These are phyloP conservation scores for Talaromyces marneffei DNA, from an alignment of 2,329 filamentous ascomycete genomes.

Conservation along the genomic window DNA sequence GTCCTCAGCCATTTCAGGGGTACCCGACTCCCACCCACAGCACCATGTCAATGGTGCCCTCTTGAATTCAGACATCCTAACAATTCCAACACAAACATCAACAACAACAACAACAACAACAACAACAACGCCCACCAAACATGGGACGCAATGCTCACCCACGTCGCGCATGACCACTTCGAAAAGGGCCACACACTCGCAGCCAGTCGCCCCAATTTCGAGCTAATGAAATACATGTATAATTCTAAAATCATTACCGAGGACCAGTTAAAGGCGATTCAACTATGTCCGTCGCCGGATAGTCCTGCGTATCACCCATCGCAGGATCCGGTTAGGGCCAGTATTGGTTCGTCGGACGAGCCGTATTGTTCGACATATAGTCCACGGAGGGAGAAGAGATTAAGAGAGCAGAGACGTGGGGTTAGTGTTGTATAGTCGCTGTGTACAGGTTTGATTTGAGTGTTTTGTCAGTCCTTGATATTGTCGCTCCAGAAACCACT, in stretches of 20 bases:
- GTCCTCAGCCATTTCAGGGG: constrained; percentile 42
- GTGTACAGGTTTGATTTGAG: not conserved
- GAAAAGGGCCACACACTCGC: constrained; percentile 37
- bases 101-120: not conserved
- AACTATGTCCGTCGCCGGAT: constrained; percentile 34
- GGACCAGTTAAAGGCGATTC: constrained; percentile 40
- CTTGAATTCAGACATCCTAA: constrained; percentile 18
- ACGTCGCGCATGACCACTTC: constrained; percentile 38
- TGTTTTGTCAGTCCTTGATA: not conserved
- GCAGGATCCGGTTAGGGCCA: constrained; percentile 31
- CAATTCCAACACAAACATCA: not conserved
- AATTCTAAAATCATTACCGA: constrained; percentile 37
- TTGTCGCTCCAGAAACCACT: not conserved
- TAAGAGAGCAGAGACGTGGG: constrained; percentile 30
- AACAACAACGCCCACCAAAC: constrained; percentile 22
- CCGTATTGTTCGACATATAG: constrained; percentile 37
- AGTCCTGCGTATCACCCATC: constrained; percentile 34
- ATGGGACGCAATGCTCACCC: constrained; percentile 40
- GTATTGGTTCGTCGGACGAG: constrained; percentile 36
- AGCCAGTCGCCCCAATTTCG: constrained; percentile 37
- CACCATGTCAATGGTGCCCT: constrained; percentile 41
- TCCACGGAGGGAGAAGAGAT: constrained; percentile 34
- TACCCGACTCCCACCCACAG: constrained; percentile 34
- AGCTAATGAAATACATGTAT: constrained; percentile 43
- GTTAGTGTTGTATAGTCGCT: constrained; percentile 28